Evolutionary conservation across 495 filamentous ascomycete species (phyloP), one percentile per base, ranked within the genome.

Genomic region (Aspergillus wentii): DNA sequence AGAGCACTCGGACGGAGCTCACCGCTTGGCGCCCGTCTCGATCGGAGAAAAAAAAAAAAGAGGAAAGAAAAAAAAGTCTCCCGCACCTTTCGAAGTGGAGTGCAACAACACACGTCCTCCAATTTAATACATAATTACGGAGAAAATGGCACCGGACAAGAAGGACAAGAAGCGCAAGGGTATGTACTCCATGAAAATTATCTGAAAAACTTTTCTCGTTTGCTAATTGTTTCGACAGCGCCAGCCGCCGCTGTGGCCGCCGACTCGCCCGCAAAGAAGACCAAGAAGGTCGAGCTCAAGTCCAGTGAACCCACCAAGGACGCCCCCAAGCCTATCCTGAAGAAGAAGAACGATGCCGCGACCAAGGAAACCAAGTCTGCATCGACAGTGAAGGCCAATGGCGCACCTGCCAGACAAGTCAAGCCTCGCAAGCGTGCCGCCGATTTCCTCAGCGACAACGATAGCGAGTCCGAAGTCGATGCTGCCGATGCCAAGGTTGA

Each of bases 121-220:
- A 43, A 53, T 48, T 48, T 33, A 35, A 39, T 41, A 38, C 31
- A 32, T 25, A 43, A 38, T 42, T 44, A 35, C 34, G 31, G 14
- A 44, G 33, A 66, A 51, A 62, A 88, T 88, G 85, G 80, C 83
- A 21, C 75, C 80, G 35, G 82, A 83, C 53, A 69, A 74, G 41
- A 82, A 80, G 44, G 71, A 69, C 40, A 85, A 78, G 54, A 88
- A 88, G 68, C 72, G 80, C 55, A 89, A 86, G 70, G 75, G 85
- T 85, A 70, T 37, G n/a, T n/a, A n/a, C n/a, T n/a, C n/a, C n/a
- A n/a, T n/a, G n/a, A n/a, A n/a, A n/a, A n/a, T n/a, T n/a, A n/a
- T 40, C 36, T 20, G 1, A 33, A 17, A 43, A 43, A 37, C 18
- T 25, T 16, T 38, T 33, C 20, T 27, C 33, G 9, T 23, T 26